Conservation (phyloP, 225 moss, liverwort and hornwort species). For the Straminergon stramineum region DNA sequence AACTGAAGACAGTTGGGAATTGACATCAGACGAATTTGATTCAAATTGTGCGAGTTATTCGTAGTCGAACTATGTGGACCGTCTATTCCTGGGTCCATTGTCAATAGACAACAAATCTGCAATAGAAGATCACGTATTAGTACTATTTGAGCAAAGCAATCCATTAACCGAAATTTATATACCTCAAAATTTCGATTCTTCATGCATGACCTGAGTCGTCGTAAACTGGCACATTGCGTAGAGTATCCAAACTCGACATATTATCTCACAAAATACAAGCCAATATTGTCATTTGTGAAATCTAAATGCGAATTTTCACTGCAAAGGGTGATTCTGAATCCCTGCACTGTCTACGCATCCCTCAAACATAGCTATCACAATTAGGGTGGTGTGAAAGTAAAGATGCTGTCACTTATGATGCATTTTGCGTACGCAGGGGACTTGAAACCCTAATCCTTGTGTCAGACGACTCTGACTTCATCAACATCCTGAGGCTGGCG, state of each 20-base stretch:
- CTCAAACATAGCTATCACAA: background rate
- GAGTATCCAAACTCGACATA: background rate
- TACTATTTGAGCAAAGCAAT: background rate
- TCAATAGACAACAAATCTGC: background rate
- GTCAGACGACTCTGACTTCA: constrained; percentile 85
- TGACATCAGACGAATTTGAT: background rate
- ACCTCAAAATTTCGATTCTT: background rate
- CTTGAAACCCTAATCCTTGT: constrained; percentile 65
- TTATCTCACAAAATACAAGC: background rate
- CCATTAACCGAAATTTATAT: background rate
- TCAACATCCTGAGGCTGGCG: constrained; percentile 58
- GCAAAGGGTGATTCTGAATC: background rate
- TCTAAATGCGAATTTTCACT: background rate
- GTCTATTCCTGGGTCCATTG: background rate
- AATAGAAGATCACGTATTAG: too few relatives aligned
- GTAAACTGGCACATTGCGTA: background rate
- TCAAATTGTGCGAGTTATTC: background rate
- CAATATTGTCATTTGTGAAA: background rate
- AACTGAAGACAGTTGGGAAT: background rate
- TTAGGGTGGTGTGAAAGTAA: background rate
- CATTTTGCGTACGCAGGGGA: constrained; percentile 29
- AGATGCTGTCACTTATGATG: background rate
- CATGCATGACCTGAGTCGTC: background rate
- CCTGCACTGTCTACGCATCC: too few relatives aligned
- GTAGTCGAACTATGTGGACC: background rate